Base-by-base conservation (phyloP, 169 alveolate genomes). In the Perkinsus chesapeaki region DNA sequence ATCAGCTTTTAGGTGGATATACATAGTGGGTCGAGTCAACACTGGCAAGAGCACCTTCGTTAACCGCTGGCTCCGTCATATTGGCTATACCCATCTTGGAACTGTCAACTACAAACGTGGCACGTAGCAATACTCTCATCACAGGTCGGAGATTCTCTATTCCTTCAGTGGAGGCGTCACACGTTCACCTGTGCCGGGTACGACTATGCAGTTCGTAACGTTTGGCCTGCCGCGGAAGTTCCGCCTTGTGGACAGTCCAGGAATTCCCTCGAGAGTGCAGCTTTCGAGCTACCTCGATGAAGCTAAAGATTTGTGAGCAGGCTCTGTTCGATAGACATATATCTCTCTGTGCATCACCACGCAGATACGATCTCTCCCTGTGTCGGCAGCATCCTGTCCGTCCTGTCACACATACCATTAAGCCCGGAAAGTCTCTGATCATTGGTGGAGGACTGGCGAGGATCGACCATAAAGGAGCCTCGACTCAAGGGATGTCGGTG, bases 21-120 rank as follows among this genome's bases (percentile, higher is more conserved):
- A 96, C 93, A 96, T 96, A n/a, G 97, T 96, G 39, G 98, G 98
- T 3, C 91, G 98, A 47, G 98, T 96, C 27, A 97, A 97, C 95
- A 96, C 96, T 39, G 98, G 98, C 3, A 97, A 97, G 94, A 97
- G 98, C 7, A 95, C 98, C 0, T 96, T 97, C 92, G 95, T 97
- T 72, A 96, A 97, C 93, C 94, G 98, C 48, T 97, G 97, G 92
- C 96, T 97, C 47, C 95, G 95, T 39, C 96, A 93, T 92, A 96
- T 97, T 91, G 94, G 95, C 90, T 97, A 97, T 94, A 93, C 91
- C 93, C 95, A 31, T 91, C 39, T 36, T 0, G 73, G 47, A 9
- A 39, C 48, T n/a, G 38, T 39, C 73, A 19, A 48, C 39, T 60
- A 36, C 48, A 48, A 36, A 91, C 73, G 91, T 23, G 48, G 95